Evolutionary conservation across 352 stramenopile species (phyloP).

Genomic region (Phytophthora pseudosyringae): DNA sequence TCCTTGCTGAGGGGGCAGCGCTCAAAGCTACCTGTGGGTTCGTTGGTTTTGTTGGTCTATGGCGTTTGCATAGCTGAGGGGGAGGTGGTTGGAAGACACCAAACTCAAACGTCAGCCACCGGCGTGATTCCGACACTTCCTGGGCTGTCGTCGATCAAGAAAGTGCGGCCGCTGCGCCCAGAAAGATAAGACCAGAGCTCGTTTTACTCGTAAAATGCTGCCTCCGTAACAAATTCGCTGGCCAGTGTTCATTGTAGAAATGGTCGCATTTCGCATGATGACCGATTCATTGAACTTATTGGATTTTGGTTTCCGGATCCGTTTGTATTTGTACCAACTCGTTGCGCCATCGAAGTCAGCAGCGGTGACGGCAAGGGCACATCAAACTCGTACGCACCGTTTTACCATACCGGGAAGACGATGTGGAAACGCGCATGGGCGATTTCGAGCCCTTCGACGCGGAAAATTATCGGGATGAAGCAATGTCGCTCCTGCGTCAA

Average conservation of each 20-base stretch:
- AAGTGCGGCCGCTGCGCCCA: too few relatives aligned
- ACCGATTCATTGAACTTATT: neutral
- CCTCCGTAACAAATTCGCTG: too few relatives aligned
- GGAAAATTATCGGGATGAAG: neutral
- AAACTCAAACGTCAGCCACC: too few relatives aligned
- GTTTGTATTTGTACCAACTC: neutral
- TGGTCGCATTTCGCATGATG: neutral
- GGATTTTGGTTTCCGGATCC: neutral
- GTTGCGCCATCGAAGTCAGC: neutral
- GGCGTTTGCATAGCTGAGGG: too few relatives aligned
- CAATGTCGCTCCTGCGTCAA: neutral
- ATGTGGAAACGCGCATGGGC: neutral
- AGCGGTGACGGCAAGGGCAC: too few relatives aligned
- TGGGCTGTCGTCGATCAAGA: too few relatives aligned
- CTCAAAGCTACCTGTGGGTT: neutral
- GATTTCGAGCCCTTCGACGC: neutral
- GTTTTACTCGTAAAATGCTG: neutral
- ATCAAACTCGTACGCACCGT: neutral
- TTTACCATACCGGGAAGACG: neutral
- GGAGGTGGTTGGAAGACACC: too few relatives aligned
- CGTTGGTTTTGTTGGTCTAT: neutral
- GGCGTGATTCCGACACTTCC: too few relatives aligned
- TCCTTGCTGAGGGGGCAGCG: neutral
- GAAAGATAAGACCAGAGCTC: neutral
- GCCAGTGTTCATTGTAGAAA: too few relatives aligned